Conservation (phyloP, 1,139 yeast genomes). For the Dujonia santamariae region DNA sequence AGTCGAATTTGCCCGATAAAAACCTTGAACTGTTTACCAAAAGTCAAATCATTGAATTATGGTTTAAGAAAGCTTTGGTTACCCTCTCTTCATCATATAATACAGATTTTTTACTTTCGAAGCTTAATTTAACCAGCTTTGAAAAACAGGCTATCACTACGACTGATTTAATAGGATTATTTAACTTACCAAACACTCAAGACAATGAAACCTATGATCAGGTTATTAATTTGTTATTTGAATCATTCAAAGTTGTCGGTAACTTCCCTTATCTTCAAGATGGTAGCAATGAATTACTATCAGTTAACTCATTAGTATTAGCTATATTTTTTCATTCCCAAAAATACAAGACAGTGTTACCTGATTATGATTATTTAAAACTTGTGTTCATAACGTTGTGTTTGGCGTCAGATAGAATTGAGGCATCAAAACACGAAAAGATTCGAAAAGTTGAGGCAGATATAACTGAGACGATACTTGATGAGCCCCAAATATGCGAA, state of each 20-base stretch:
- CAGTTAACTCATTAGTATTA: conserved; percentile 23
- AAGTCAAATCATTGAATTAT: conserved; percentile 18
- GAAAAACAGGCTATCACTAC: conserved; percentile 5
- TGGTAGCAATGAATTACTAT: conserved; percentile 13
- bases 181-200: conserved; percentile 3
- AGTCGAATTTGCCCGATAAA: too few species aligned
- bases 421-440: background rate
- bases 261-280: conserved; percentile 29
- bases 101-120: conserved; percentile 9
- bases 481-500: conserved; percentile 9
- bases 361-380: conserved; percentile 21
- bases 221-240: conserved; percentile 18
- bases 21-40: conserved; percentile 16
- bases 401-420: background rate
- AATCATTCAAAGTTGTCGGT: conserved; percentile 27
- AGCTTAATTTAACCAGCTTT: conserved; percentile 18
- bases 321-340: conserved; percentile 26
- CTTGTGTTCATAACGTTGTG: conserved; percentile 19
- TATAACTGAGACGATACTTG: background rate
- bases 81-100: conserved; percentile 12
- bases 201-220: conserved; percentile 7
- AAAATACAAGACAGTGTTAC: conserved; percentile 19
- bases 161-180: background rate
- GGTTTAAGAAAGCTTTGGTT: conserved; percentile 17
- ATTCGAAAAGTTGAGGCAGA: background rate